Percentiles rank a stretch among this genome's conserved stretches.
Evolutionary conservation across 2,329 filamentous ascomycete genomes (phyloP).

Genomic region (Fusarium multiceps): DNA sequence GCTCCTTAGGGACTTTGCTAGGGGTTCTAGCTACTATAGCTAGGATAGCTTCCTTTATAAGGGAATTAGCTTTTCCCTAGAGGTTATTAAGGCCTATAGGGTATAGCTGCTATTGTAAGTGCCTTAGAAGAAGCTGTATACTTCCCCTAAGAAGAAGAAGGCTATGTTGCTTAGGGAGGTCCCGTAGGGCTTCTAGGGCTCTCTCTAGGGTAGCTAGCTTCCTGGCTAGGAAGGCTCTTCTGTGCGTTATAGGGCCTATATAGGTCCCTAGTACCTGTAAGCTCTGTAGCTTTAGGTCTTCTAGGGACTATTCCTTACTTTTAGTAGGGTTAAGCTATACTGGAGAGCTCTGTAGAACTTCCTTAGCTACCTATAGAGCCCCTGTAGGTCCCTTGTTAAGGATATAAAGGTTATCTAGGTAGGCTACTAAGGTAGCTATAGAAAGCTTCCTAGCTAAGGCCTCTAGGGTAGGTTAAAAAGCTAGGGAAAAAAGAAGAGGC

Average conservation of each 20-base stretch:
- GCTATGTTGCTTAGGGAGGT: not conserved
- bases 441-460: not conserved
- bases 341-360: not conserved
- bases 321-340: not conserved
- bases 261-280: not conserved
- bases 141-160: not conserved
- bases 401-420: not conserved
- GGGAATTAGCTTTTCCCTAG: not conserved
- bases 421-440: not conserved
- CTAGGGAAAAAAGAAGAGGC: not conserved
- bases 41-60: not conserved
- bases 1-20: not conserved
- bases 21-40: not conserved
- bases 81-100: not conserved
- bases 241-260: not conserved
- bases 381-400: not conserved
- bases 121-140: not conserved
- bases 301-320: not conserved
- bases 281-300: not conserved
- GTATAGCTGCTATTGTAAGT: not conserved
- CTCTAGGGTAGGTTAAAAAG: not conserved
- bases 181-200: not conserved
- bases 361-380: no score
- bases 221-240: not conserved
- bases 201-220: not conserved